These are phyloP conservation scores for Glonium stellatum DNA, from an alignment of 495 filamentous ascomycete species.

Conservation along the genomic window DNA sequence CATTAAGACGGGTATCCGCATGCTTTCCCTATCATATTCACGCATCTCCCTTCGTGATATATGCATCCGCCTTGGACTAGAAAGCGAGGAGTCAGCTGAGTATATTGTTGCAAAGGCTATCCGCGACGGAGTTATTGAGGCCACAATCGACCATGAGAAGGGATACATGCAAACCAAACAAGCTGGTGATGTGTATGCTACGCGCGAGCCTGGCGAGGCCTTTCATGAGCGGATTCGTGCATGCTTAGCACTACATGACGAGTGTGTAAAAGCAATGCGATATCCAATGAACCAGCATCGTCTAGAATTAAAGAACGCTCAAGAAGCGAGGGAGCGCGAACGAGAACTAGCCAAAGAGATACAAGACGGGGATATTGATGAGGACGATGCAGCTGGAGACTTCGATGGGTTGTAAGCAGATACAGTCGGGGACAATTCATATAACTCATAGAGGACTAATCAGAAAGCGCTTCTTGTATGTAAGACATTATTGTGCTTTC, in stretches of 20 bases:
- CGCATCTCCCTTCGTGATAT: slow-evolving; percentile 97
- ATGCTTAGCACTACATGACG: slow-evolving; percentile 85
- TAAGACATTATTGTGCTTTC: no score
- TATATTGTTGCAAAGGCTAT: slow-evolving; percentile 99
- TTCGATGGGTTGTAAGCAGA: slow-evolving; percentile 75
- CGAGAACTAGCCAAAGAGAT: slow-evolving; percentile 98
- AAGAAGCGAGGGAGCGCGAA: slow-evolving; percentile 92
- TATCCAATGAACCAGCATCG: slow-evolving; percentile 99
- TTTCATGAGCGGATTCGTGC: slow-evolving; percentile 95
- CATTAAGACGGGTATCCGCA: slow-evolving; percentile 97
- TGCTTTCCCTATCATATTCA: slow-evolving; percentile 97
- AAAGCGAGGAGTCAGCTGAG: slow-evolving; percentile 91
- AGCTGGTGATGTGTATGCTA: slow-evolving; percentile 88
- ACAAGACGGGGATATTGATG: slow-evolving; percentile 93
- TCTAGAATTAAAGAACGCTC: slow-evolving; percentile 94
- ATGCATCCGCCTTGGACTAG: slow-evolving; percentile 86
- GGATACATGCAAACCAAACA: slow-evolving; percentile 99
- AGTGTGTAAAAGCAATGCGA: slow-evolving; percentile 98
- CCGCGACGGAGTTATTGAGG: slow-evolving; percentile 95
- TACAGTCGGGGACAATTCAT: no score
- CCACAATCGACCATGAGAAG: slow-evolving; percentile 83
- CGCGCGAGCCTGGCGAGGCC: slow-evolving; percentile 86
- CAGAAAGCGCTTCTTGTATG: no score
- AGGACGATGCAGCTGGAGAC: slow-evolving; percentile 92
- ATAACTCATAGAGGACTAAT: no score